Evolutionary conservation across 148 eudicot genomes (phyloP), one percentile per base, ranked within the genome.

Genomic region (Pharnaceum exiguum): DNA sequence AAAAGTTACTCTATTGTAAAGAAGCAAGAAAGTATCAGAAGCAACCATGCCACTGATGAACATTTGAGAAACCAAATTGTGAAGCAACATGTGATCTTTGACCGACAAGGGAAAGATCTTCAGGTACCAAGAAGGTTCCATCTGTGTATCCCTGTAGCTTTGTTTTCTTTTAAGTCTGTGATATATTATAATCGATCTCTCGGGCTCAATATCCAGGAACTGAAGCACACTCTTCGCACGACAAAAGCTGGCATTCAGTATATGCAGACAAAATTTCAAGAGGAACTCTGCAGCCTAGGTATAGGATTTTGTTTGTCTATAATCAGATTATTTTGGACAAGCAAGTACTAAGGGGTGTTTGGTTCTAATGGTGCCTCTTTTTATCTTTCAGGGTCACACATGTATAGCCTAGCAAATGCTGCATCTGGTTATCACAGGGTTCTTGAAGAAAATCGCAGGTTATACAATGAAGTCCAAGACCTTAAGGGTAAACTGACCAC

Each of bases 401-500:
- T 91, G 54, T 76, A 77, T 67, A 82, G 98, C 46, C 84, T 91
- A 60, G 90, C 94, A 47, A 85, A 87, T 67, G 96, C 98, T 71
- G 98, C 98, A 63, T 85, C 94, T 51, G 96, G 96, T 43, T 91
- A 91, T 76, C 98, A 91, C 70, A 85, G 63, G 79, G 96, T 91
- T 69, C 94, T 91, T 47, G 90, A 85, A 49, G 98, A 91, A 75
- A 91, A 91, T 44, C 88, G 98, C 38, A 91, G 84, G 74, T 69
- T 91, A 51, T 91, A 91, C 73, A 91, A 91, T 71, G 90, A 91
- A 83, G 98, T 91, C 16, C 98, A 91, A 62, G 98, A 91, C 66
- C 90, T 91, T 58, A 91, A 91, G 61, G 98, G 98, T 91, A 75
- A 61, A 35, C 31, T 33, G 40, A 37, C 26, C 49, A 18, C 61